Conservation (phyloP, 768 basidiomycete species). For the Ramaria rubella region DNA sequence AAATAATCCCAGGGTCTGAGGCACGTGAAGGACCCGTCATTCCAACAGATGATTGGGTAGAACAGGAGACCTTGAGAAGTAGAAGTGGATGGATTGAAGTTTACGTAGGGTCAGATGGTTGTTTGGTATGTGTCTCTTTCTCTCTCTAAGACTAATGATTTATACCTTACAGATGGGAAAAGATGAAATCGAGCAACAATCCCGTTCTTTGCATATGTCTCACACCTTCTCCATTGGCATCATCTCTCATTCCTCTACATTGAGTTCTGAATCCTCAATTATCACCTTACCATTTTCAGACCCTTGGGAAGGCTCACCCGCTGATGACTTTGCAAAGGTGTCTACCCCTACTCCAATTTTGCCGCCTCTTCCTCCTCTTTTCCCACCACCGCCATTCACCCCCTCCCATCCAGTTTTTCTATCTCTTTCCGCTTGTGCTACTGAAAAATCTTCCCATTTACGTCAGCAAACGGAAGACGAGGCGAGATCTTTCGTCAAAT, state of each 20-base stretch:
- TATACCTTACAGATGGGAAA: slow-evolving; percentile 19
- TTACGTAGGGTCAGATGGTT: slow-evolving; percentile 36
- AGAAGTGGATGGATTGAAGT: slow-evolving; percentile 70
- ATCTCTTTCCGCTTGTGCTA: slow-evolving; percentile 55
- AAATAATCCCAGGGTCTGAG: slow-evolving; percentile 50
- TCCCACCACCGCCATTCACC: slow-evolving; percentile 71
- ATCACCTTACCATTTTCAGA: not conserved
- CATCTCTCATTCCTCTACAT: not conserved
- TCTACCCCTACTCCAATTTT: slow-evolving; percentile 31
- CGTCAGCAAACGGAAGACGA: slow-evolving; percentile 54
- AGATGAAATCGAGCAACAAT: slow-evolving; percentile 18
- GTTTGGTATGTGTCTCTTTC: slow-evolving; percentile 50
- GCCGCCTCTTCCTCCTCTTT: slow-evolving; percentile 50
- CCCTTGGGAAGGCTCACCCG: not conserved
- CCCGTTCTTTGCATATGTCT: slow-evolving; percentile 11
- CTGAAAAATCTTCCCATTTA: slow-evolving; percentile 44
- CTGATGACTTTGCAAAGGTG: not conserved
- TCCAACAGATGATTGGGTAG: slow-evolving; percentile 71
- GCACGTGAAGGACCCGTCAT: slow-evolving; percentile 57
- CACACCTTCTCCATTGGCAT: slow-evolving; percentile 10
- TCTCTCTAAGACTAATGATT: slow-evolving; percentile 8
- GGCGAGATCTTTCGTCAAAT: slow-evolving; percentile 44
- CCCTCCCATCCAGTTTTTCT: slow-evolving; percentile 67
- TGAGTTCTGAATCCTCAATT: not conserved
- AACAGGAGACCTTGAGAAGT: slow-evolving; percentile 64